phyloP scores from a whole-genome alignment of 768 basidiomycete genomes.

The Boletales sp. region DNA sequence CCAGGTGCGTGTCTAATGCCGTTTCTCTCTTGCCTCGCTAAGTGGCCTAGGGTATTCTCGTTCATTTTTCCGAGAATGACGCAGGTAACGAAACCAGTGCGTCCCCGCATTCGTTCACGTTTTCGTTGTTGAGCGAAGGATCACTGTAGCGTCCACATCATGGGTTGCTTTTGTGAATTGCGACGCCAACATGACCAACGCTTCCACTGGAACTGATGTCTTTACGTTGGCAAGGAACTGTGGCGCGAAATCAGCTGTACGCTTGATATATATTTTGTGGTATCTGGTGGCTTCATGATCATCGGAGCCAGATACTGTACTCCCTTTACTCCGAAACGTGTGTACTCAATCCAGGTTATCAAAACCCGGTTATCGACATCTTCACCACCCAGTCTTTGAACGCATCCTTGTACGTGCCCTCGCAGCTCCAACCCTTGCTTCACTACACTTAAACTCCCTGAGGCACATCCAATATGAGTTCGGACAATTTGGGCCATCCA shows the following conservation, averaged over 20 bases:
- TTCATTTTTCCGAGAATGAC: conserved; percentile 74
- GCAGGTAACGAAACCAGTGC: conserved; percentile 45
- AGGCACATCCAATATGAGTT: conserved; percentile 60
- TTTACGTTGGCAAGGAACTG: conserved; percentile 77
- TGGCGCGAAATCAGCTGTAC: conserved; percentile 78
- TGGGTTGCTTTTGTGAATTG: conserved; percentile 92
- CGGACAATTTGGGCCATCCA: conserved; percentile 50
- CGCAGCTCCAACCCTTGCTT: neutral
- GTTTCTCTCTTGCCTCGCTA: neutral
- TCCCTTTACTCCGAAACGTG: conserved; percentile 71
- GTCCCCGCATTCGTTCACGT: conserved; percentile 35
- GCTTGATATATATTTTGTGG: conserved; percentile 19
- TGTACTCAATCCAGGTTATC: conserved; percentile 70
- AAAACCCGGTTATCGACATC: conserved; percentile 66
- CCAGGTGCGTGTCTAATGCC: conserved; percentile 41
- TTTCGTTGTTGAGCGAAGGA: conserved; percentile 10
- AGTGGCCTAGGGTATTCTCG: conserved; percentile 62
- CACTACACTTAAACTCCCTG: neutral
- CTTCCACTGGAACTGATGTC: conserved; percentile 61
- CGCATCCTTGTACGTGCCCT: conserved; percentile 48
- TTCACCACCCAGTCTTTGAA: conserved; percentile 67
- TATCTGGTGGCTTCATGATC: neutral
- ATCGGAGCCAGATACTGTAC: conserved; percentile 61
- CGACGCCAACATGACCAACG: conserved; percentile 69
- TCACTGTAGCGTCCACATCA: conserved; percentile 60